Evolutionary conservation across 345 rosid species (phyloP).

Genomic region (Gossypium mustelinum): DNA sequence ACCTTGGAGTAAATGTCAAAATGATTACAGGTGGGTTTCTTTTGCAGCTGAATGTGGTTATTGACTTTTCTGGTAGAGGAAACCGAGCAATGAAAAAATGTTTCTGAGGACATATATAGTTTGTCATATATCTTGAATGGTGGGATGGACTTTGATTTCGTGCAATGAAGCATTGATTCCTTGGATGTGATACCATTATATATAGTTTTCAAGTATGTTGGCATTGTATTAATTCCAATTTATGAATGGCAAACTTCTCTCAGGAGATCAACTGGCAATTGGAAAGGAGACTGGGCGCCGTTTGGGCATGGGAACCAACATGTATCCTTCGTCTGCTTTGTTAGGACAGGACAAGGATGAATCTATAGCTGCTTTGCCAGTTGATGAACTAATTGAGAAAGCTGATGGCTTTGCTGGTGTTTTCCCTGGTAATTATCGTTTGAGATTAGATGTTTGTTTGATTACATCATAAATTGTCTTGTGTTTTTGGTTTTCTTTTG

Average conservation of each 20-base stretch:
- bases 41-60: constrained; percentile 3
- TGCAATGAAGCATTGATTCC: neutral
- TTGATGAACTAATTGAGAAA: constrained; percentile 96
- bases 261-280: constrained; percentile 97
- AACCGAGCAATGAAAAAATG: neutral
- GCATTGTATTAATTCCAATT: neutral
- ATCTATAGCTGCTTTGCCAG: constrained; percentile 78
- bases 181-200: neutral
- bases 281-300: constrained; percentile 98
- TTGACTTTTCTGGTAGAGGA: constrained; percentile 2
- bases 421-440: constrained; percentile 67
- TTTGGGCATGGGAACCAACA: constrained; percentile 98
- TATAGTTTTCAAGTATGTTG: neutral
- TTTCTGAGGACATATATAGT: neutral
- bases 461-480: neutral
- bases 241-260: constrained; percentile 1
- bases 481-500: constrained; percentile 8
- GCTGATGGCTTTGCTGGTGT: constrained; percentile 99
- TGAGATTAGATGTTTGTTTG: constrained; percentile 2
- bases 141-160: neutral
- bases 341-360: constrained; percentile 94
- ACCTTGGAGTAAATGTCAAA: constrained; percentile 95
- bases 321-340: constrained; percentile 96
- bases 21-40: constrained; percentile 80
- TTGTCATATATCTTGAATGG: neutral